Conservation (phyloP, 768 basidiomycete species). For the Psilocybe cyanescens region DNA sequence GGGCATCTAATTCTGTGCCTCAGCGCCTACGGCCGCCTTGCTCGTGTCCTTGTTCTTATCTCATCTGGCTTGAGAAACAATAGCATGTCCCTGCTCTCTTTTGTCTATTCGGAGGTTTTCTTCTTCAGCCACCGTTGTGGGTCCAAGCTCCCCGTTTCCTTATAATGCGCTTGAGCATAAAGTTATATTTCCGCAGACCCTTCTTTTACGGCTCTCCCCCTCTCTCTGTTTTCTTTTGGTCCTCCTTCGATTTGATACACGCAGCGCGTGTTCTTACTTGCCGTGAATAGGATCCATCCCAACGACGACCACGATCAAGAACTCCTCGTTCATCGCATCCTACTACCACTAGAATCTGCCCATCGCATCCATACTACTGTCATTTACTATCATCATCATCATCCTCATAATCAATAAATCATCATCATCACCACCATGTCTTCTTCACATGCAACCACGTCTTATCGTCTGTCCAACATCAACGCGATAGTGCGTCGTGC, state of each 20-base stretch:
- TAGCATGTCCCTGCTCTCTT: slow-evolving; percentile 16
- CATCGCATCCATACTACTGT: background rate
- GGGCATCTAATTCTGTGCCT: background rate
- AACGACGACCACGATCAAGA: background rate
- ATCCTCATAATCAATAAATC: too few relatives aligned
- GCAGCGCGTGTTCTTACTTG: slow-evolving; percentile 35
- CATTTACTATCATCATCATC: too few relatives aligned
- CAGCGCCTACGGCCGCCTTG: slow-evolving; percentile 4
- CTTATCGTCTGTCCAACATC: slow-evolving; percentile 35
- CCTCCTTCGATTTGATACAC: slow-evolving; percentile 18
- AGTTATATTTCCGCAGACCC: slow-evolving; percentile 6
- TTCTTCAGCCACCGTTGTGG: slow-evolving; percentile 30
- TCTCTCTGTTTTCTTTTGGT: background rate
- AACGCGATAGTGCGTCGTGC: slow-evolving; percentile 42
- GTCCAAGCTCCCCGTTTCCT: slow-evolving; percentile 27
- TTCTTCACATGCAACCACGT: slow-evolving; percentile 14
- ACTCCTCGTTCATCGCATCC: background rate
- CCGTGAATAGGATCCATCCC: slow-evolving; percentile 1
- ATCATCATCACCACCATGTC: slow-evolving; percentile 18
- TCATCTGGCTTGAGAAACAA: slow-evolving; percentile 10
- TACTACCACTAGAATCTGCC: background rate
- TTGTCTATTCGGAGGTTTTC: slow-evolving; percentile 22
- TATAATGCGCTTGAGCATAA: slow-evolving; percentile 19
- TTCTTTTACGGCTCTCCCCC: slow-evolving; percentile 1
- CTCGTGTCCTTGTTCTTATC: slow-evolving; percentile 10